Conservation (phyloP, 2,329 filamentous ascomycete genomes). For the Juglanconis sp. region DNA sequence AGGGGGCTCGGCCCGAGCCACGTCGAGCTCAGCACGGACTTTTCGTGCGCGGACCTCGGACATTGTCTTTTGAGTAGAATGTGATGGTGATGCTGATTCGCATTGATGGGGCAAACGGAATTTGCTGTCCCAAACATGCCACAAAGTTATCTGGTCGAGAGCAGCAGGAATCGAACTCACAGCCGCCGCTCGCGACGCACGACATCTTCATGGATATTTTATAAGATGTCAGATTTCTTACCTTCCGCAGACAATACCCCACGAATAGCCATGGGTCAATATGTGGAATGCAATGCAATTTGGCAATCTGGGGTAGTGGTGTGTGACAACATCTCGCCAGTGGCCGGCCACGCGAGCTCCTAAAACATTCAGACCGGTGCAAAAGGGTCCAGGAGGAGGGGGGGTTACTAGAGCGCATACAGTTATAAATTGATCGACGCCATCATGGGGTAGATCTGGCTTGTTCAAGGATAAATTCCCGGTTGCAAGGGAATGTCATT, state of each 20-base stretch:
- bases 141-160: neutral
- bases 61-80: neutral
- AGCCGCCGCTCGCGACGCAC: neutral
- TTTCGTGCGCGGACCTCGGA: neutral
- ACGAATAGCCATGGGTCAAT: neutral
- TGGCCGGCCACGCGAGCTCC: neutral
- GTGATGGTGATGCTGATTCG: no score
- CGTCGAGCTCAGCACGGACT: slow-evolving; percentile 28
- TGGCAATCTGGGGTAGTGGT: neutral
- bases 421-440: neutral
- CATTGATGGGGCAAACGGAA: no score
- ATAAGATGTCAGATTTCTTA: neutral
- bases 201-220: neutral
- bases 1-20: slow-evolving; percentile 40
- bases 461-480: neutral
- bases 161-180: neutral
- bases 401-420: neutral
- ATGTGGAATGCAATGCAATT: neutral
- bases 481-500: neutral
- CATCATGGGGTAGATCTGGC: neutral
- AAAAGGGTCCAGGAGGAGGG: neutral
- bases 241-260: neutral
- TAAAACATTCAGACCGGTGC: neutral
- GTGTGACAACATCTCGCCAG: neutral
- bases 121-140: neutral